phyloP scores from a whole-genome alignment of 169 alveolate species.

The Cyclospora cayetanensis region DNA sequence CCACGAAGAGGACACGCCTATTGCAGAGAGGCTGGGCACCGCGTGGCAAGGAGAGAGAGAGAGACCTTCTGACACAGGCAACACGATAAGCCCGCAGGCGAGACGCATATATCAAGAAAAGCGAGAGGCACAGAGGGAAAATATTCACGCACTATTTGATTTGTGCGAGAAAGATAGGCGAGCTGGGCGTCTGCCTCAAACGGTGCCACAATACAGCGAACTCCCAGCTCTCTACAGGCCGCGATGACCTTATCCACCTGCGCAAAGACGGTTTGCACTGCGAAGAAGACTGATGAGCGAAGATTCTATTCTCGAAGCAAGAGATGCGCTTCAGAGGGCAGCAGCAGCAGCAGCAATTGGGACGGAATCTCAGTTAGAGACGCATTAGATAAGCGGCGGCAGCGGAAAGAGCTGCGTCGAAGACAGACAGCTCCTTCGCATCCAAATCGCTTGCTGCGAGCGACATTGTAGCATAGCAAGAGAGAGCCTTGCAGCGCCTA shows the following conservation, averaged over 20 bases:
- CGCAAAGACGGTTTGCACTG: too few species aligned
- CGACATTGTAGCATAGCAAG: background rate
- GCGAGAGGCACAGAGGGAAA: background rate
- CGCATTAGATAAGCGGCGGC: too few species aligned
- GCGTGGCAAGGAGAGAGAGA: background rate
- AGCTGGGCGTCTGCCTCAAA: constrained; percentile 99
- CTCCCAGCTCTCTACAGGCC: constrained; percentile 71
- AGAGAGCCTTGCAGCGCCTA: background rate
- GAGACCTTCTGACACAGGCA: background rate
- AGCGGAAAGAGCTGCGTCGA: too few species aligned
- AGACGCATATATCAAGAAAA: background rate
- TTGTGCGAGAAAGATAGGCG: constrained; percentile 93
- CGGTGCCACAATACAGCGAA: constrained; percentile 96
- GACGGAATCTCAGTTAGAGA: too few species aligned
- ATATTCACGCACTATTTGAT: constrained; percentile 70
- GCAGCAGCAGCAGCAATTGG: too few species aligned
- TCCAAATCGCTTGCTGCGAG: too few species aligned
- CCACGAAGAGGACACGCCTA: too few species aligned
- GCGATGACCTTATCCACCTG: constrained; percentile 71
- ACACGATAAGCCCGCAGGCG: background rate
- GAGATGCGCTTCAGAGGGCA: background rate
- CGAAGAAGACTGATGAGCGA: too few species aligned
- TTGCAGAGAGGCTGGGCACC: too few species aligned
- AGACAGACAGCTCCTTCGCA: too few species aligned
- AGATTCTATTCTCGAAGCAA: background rate